A percentile compares a stretch with the other conserved stretches of the same genome.
phyloP scores from a whole-genome alignment of 805 yeast species.

The Saccharomyces jurei region DNA sequence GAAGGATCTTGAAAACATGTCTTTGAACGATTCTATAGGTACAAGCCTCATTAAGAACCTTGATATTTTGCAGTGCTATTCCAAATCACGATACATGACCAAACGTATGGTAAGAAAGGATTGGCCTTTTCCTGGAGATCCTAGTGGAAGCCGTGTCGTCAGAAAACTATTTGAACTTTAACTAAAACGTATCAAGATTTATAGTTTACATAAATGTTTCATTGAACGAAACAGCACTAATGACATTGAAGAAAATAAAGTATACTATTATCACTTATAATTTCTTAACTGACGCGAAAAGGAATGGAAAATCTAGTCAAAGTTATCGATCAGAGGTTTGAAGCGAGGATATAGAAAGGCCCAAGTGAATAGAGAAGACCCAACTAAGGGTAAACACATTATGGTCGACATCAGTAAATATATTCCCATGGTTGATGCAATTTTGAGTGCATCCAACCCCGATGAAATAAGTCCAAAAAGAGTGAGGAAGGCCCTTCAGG shows the following conservation, averaged over 20 bases:
- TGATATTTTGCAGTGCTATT: constrained; percentile 32
- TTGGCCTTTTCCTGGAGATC: constrained; percentile 16
- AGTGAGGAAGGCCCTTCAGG: constrained; percentile 65
- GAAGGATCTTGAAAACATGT: constrained; percentile 18
- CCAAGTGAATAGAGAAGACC: neutral
- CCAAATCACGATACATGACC: constrained; percentile 24
- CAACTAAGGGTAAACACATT: neutral
- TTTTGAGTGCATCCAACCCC: constrained; percentile 60
- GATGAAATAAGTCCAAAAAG: constrained; percentile 63
- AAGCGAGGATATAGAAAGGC: neutral
- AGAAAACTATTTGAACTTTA: constrained; percentile 24
- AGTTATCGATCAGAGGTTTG: neutral
- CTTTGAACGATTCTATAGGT: constrained; percentile 6
- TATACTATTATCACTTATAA: neutral
- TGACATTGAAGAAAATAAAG: neutral
- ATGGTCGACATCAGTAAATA: constrained; percentile 31
- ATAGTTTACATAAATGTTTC: neutral
- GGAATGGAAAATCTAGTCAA: neutral
- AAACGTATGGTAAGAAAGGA: constrained; percentile 26
- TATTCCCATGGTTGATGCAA: constrained; percentile 65
- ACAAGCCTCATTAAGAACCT: constrained; percentile 15
- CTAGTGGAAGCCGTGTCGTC: constrained; percentile 19
- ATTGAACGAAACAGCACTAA: neutral
- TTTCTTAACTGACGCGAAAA: neutral
- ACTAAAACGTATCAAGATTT: neutral